Percentiles rank a stretch among this genome's conserved stretches.
Conservation (phyloP, 352 stramenopile genomes). For the Peronospora farinosa region DNA sequence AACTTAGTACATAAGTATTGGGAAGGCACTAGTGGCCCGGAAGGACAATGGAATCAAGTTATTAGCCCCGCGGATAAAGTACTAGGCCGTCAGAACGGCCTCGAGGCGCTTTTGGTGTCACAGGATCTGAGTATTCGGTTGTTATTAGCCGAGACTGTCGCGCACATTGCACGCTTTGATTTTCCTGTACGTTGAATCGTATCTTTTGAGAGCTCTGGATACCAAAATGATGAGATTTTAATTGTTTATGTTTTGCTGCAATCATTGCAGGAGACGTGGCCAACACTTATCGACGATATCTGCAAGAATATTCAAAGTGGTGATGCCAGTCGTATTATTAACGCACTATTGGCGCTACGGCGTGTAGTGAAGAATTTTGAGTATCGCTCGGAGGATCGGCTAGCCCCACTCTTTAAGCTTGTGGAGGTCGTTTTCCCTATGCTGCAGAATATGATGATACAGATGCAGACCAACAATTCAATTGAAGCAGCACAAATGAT, state of each 20-base stretch:
- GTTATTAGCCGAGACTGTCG: constrained; percentile 92
- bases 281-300: constrained; percentile 85
- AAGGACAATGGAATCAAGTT: constrained; percentile 64
- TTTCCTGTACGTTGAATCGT: constrained; percentile 68
- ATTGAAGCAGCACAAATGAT: constrained; percentile 92
- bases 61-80: constrained; percentile 64
- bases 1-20: constrained; percentile 94
- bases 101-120: constrained; percentile 56
- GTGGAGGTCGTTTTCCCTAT: constrained; percentile 90
- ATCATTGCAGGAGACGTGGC: constrained; percentile 74
- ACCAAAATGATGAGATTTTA: neutral
- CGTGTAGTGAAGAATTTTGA: constrained; percentile 98
- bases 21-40: constrained; percentile 71
- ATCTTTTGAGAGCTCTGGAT: neutral
- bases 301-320: constrained; percentile 87
- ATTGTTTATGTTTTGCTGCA: neutral
- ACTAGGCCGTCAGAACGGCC: constrained; percentile 59
- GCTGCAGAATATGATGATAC: constrained; percentile 87
- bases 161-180: constrained; percentile 91
- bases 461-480: constrained; percentile 75
- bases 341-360: constrained; percentile 90
- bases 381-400: constrained; percentile 91
- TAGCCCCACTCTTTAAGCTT: constrained; percentile 89
- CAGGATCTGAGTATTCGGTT: constrained; percentile 35
- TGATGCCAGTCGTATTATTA: constrained; percentile 81